Percentiles rank a stretch among this genome's conserved stretches.
phyloP scores from a whole-genome alignment of 768 basidiomycete species.

The Macrolepiota dolichaula region DNA sequence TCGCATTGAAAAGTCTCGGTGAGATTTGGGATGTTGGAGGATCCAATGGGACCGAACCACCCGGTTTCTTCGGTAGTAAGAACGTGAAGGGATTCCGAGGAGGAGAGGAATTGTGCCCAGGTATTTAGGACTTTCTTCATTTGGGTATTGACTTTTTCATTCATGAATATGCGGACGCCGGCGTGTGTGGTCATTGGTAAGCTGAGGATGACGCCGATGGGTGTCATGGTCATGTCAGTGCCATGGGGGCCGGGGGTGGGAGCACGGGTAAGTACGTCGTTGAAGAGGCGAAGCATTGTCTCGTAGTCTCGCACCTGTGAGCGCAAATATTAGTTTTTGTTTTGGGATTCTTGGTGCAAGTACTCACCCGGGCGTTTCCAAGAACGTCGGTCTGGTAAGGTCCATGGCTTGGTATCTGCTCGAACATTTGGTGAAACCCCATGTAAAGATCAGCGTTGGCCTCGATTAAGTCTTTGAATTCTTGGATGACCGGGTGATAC shows the following conservation, averaged over 20 bases:
- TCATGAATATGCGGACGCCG: conserved; percentile 15
- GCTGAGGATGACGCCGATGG: conserved; percentile 13
- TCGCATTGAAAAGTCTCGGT: conserved; percentile 36
- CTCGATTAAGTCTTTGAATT: conserved; percentile 28
- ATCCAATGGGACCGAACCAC: conserved; percentile 38
- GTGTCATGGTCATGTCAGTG: neutral
- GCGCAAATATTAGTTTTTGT: neutral
- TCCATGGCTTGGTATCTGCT: conserved; percentile 12
- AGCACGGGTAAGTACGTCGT: neutral
- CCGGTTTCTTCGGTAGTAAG: conserved; percentile 29
- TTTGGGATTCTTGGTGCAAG: neutral
- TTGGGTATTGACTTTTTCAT: conserved; percentile 16
- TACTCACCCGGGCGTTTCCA: conserved; percentile 13
- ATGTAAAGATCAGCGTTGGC: conserved; percentile 23
- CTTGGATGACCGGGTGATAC: conserved; percentile 17
- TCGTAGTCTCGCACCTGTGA: too few species aligned
- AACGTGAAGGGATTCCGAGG: conserved; percentile 35
- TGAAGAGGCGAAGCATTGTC: neutral
- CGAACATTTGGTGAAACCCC: conserved; percentile 33
- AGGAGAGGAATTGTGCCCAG: conserved; percentile 48
- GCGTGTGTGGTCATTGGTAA: conserved; percentile 16
- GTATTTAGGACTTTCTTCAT: conserved; percentile 33
- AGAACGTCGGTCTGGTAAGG: conserved; percentile 12
- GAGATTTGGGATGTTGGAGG: conserved; percentile 24
- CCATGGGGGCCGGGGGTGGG: neutral